These are phyloP conservation scores for Huntiella savannae DNA, from an alignment of 2,329 filamentous ascomycete species.

Conservation along the genomic window DNA sequence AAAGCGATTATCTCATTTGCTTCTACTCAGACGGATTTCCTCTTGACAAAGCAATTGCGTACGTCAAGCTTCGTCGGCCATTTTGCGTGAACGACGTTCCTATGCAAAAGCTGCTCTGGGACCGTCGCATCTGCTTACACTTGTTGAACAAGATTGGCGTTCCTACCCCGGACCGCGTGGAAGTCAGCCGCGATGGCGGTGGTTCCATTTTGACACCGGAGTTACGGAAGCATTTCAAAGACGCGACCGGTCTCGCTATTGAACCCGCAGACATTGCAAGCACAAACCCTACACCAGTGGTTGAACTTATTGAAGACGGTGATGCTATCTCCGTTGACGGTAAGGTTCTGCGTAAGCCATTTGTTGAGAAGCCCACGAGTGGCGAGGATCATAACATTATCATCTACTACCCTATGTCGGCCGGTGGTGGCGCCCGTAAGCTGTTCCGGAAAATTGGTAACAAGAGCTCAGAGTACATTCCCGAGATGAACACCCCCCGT, in stretches of 20 bases:
- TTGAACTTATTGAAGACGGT: constrained; percentile 77
- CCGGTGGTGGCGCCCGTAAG: constrained; percentile 74
- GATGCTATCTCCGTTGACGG: constrained; percentile 83
- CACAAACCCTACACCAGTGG: constrained; percentile 41
- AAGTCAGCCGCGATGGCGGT: constrained; percentile 85
- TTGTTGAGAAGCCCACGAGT: constrained; percentile 96
- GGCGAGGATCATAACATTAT: constrained; percentile 98
- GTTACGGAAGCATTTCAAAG: constrained; percentile 59
- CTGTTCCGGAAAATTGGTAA: constrained; percentile 96
- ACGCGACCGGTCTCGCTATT: constrained; percentile 59
- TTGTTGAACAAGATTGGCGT: constrained; percentile 81
- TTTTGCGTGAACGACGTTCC: constrained; percentile 95
- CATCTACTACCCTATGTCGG: constrained; percentile 81
- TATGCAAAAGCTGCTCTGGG: constrained; percentile 96
- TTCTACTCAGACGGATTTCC: constrained; percentile 98
- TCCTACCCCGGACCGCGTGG: constrained; percentile 69
- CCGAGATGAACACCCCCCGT: constrained; percentile 54
- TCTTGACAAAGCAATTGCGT: constrained; percentile 89
- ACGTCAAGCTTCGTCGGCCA: constrained; percentile 78
- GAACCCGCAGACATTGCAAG: constrained; percentile 20
- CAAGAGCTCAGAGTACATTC: constrained; percentile 90
- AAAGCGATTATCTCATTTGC: constrained; percentile 76
- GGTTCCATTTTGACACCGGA: constrained; percentile 62
- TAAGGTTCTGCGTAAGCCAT: constrained; percentile 64
- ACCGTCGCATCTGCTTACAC: constrained; percentile 71